A percentile compares a stretch with the other conserved stretches of the same genome.
Conservation (phyloP, 305 asterid genomes). For the Solanum hybrid region DNA sequence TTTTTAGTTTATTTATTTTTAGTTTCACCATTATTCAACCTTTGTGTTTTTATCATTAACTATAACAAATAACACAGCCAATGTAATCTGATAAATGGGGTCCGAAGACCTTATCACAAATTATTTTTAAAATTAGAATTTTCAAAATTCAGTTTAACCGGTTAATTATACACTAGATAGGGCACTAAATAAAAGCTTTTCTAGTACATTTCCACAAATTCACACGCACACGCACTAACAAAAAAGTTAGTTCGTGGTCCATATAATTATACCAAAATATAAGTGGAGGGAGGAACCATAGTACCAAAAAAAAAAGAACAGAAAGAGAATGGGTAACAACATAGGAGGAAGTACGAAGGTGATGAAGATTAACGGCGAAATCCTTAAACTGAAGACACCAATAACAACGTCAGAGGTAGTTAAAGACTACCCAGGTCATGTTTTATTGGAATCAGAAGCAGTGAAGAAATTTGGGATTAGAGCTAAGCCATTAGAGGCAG, state of each 20-base stretch:
- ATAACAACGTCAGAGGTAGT: conserved; percentile 40
- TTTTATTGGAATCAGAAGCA: conserved; percentile 33
- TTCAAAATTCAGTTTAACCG: neutral
- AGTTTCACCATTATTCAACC: neutral
- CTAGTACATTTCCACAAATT: conserved; percentile 13
- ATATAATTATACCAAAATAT: neutral
- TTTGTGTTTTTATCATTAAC: neutral
- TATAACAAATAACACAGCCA: neutral
- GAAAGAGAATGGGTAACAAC: conserved; percentile 42
- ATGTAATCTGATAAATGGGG: neutral
- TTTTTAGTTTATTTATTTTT: neutral
- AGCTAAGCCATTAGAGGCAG: conserved; percentile 39
- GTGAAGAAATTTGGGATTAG: conserved; percentile 50
- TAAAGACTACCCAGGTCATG: conserved; percentile 43
- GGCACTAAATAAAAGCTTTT: conserved; percentile 2
- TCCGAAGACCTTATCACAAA: neutral
- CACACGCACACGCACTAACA: conserved; percentile 11
- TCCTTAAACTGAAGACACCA: conserved; percentile 44
- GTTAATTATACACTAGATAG: neutral
- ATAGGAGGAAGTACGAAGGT: conserved; percentile 33
- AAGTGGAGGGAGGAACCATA: neutral
- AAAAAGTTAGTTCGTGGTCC: neutral
- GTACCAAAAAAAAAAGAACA: neutral
- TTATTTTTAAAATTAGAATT: neutral
- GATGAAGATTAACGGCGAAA: conserved; percentile 53